A percentile compares a stretch with the other conserved stretches of the same genome.
phyloP scores from a whole-genome alignment of 2,329 filamentous ascomycete species.

The Exophiala aquamarina region DNA sequence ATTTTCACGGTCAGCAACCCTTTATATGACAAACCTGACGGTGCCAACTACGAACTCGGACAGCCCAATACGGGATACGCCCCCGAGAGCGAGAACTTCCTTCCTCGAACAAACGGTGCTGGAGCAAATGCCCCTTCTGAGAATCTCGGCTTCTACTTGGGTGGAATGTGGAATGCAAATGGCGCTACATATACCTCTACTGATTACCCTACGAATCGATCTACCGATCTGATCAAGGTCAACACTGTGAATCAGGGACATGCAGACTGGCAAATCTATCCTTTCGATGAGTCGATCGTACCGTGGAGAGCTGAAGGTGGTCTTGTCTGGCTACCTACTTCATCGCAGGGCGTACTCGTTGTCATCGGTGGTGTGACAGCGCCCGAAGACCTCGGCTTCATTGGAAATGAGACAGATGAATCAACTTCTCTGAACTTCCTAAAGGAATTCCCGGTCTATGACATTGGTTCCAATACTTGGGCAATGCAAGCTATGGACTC shows the following conservation, averaged over 20 bases:
- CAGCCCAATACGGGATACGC: conserved; percentile 5
- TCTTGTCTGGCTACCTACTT: conserved; percentile 58
- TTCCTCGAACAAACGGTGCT: conserved; percentile 55
- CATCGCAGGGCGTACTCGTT: conserved; percentile 35
- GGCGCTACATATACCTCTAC: too few relatives aligned
- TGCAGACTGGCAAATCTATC: too few relatives aligned
- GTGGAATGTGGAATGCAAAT: conserved; percentile 54
- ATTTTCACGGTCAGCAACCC: conserved; percentile 8
- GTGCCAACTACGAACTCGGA: not conserved
- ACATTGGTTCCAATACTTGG: conserved; percentile 33
- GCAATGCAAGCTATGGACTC: conserved; percentile 34
- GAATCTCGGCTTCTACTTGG: conserved; percentile 69
- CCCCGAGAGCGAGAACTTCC: conserved; percentile 50
- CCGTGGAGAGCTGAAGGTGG: conserved; percentile 62
- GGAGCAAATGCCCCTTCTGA: conserved; percentile 65
- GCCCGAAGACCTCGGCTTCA: conserved; percentile 2
- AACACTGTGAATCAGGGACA: too few relatives aligned
- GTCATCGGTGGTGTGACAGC: conserved; percentile 35
- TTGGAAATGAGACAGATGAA: not conserved
- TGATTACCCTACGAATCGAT: too few relatives aligned
- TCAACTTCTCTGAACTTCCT: conserved; percentile 32
- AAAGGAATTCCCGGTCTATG: conserved; percentile 36
- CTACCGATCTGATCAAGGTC: too few relatives aligned
- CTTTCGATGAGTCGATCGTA: conserved; percentile 29
- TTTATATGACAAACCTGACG: conserved; percentile 7